Evolutionary conservation across 2,329 filamentous ascomycete genomes (phyloP), one percentile per base, ranked within the genome.

Genomic region (Geoglossum cookeanum): DNA sequence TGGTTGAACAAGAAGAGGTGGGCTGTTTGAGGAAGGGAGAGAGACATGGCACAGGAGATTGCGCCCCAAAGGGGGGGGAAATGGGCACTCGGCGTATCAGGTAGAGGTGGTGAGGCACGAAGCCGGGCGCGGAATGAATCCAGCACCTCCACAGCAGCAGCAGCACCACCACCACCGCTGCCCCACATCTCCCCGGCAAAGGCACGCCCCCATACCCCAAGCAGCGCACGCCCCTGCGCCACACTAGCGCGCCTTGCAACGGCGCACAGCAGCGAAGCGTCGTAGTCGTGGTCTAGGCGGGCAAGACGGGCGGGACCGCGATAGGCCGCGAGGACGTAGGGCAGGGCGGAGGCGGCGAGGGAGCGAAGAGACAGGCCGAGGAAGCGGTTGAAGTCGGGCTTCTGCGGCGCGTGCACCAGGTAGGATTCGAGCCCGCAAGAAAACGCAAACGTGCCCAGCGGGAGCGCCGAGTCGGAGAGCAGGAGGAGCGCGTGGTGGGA

Each of bases 361-460:
- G 85, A 84, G 5, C 79, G 76, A 4, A 91, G 70, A 2, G 85
- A 88, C 27, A 86, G 72, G 9, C 78, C 75, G 15, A 92, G 76
- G 70, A 92, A 92, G 51, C 72, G 69, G 48, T 78, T 66, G 68
- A 88, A 85, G 27, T 1, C 65, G 65, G 59, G 72, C 62, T 74
- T 74, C 39, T 42, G 39, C 39, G 33, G 35, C 35, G 7, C 13
- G 72, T 92, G 87, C 3, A 84, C 83, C 17, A 90, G 79, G 68
- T 84, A 91, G 45, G 86, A 91, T 71, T 92, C 87, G 15, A 92
- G 77, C 2, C 86, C 86, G 63, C 80, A 85, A 72, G 82, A 87
- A 72, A 91, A 92, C 64, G 87, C 87, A 70, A 92, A 92, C n/a
- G 86, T 87, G 58, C 87, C 87, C 0, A 92, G 75, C 0, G 87